Percentiles rank a stretch among this genome's conserved stretches.
These are phyloP conservation scores for Penicillium cosmopolitanum DNA, from an alignment of 495 filamentous ascomycete genomes.

Conservation along the genomic window DNA sequence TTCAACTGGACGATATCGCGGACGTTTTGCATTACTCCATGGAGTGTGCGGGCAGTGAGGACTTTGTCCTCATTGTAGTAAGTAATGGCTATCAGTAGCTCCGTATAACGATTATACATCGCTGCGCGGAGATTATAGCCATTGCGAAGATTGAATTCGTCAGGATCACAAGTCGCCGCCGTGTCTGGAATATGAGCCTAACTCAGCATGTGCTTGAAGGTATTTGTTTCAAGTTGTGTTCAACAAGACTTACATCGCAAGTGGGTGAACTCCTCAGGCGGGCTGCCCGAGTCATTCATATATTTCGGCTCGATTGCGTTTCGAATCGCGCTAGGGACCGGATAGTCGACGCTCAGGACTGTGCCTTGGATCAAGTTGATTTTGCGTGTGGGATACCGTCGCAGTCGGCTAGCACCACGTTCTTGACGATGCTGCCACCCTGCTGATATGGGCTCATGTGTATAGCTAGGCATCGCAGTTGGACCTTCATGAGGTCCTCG, in stretches of 20 bases:
- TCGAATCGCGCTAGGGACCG: constrained; percentile 1
- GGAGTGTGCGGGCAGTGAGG: neutral
- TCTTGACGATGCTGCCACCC: neutral
- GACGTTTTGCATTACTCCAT: neutral
- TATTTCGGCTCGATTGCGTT: neutral
- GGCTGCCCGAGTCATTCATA: neutral
- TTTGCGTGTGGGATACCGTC: neutral
- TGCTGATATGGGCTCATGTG: neutral
- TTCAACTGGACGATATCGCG: neutral
- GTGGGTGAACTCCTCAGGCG: neutral
- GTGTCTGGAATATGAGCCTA: neutral
- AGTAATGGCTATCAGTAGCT: neutral
- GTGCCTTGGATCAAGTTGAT: constrained; percentile 2
- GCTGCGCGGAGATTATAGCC: neutral
- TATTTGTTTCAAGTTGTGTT: neutral
- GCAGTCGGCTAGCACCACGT: neutral
- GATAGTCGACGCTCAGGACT: neutral
- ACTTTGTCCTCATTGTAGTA: constrained; percentile 1
- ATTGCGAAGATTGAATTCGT: neutral
- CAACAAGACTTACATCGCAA: neutral
- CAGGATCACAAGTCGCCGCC: neutral
- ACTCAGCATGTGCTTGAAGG: neutral
- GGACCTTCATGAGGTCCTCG: neutral
- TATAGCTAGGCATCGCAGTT: neutral
- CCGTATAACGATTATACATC: neutral